Conservation (phyloP, 2,329 filamentous ascomycete genomes). For the Pseudocercospora crystallina region DNA sequence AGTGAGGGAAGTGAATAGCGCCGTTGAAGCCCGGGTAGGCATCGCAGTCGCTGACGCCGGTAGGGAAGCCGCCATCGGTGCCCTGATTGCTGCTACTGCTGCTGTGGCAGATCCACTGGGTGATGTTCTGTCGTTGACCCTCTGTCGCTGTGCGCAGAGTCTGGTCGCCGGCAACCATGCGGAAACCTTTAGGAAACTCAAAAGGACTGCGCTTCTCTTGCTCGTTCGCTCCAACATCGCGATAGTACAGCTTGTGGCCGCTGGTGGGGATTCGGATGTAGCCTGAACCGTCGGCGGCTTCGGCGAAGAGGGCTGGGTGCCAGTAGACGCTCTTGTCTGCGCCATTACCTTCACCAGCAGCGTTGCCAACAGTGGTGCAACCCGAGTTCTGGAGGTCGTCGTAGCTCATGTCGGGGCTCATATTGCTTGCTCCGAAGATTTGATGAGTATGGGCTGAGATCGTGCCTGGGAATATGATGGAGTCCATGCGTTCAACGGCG, state of each 20-base stretch:
- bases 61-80: constrained; percentile 53
- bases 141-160: constrained; percentile 53
- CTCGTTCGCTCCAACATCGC: constrained; percentile 39
- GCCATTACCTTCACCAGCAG: constrained; percentile 37
- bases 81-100: constrained; percentile 41
- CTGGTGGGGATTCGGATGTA: constrained; percentile 57
- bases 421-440: constrained; percentile 68
- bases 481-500: constrained; percentile 62
- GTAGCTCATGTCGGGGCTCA: constrained; percentile 62
- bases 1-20: constrained; percentile 70
- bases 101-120: constrained; percentile 58
- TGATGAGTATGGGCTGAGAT: constrained; percentile 66
- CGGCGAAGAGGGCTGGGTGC: constrained; percentile 69
- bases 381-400: constrained; percentile 59
- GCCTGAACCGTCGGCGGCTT: constrained; percentile 62
- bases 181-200: constrained; percentile 69
- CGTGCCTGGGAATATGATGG: constrained; percentile 63
- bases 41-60: constrained; percentile 69
- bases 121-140: constrained; percentile 43
- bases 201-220: constrained; percentile 64
- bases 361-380: constrained; percentile 41
- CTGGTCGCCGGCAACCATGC: constrained; percentile 68
- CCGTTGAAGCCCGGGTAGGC: constrained; percentile 54
- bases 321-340: constrained; percentile 75
- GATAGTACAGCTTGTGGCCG: constrained; percentile 77